Conservation (phyloP, 371 early-diverging fungal species). For the Mortierella sp. region DNA sequence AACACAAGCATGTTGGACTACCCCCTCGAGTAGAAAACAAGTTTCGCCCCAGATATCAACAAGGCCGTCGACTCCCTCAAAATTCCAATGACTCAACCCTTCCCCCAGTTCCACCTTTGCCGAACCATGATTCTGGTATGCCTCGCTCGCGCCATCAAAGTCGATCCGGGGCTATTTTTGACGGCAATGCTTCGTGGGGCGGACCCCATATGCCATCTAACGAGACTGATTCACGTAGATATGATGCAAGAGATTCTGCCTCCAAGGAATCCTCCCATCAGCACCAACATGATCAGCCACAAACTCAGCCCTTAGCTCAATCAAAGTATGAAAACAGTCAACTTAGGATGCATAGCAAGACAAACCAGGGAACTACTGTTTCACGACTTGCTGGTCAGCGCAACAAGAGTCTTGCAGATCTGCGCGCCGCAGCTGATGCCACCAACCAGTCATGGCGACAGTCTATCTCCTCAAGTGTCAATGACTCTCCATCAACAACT, state of each 20-base stretch:
- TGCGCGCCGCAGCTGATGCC: slow-evolving; percentile 27
- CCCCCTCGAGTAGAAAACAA: slow-evolving; percentile 56
- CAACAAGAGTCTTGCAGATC: slow-evolving; percentile 52
- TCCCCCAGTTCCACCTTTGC: slow-evolving; percentile 34
- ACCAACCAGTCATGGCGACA: slow-evolving; percentile 40
- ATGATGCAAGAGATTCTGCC: not conserved
- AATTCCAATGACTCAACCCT: slow-evolving; percentile 11
- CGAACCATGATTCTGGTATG: slow-evolving; percentile 8
- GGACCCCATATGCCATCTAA: not conserved
- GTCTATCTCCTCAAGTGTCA: not conserved
- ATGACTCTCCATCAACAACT: slow-evolving; percentile 1
- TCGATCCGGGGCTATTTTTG: slow-evolving; percentile 38
- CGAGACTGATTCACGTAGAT: not conserved
- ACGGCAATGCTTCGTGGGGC: slow-evolving; percentile 3
- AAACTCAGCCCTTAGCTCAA: not conserved
- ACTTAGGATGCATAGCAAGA: slow-evolving; percentile 17
- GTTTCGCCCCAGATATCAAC: slow-evolving; percentile 50
- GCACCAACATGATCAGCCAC: slow-evolving; percentile 15
- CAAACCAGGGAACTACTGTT: slow-evolving; percentile 1
- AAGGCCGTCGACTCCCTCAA: slow-evolving; percentile 27
- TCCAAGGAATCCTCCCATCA: not conserved
- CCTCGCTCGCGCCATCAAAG: slow-evolving; percentile 49
- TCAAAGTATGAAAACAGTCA: slow-evolving; percentile 42
- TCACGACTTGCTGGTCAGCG: slow-evolving; percentile 43
- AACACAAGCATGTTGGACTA: slow-evolving; percentile 36